A percentile compares a stretch with the other conserved stretches of the same genome.
Conservation (phyloP, 1,284 basidiomycete genomes). For the Bondarzewia mesenterica region DNA sequence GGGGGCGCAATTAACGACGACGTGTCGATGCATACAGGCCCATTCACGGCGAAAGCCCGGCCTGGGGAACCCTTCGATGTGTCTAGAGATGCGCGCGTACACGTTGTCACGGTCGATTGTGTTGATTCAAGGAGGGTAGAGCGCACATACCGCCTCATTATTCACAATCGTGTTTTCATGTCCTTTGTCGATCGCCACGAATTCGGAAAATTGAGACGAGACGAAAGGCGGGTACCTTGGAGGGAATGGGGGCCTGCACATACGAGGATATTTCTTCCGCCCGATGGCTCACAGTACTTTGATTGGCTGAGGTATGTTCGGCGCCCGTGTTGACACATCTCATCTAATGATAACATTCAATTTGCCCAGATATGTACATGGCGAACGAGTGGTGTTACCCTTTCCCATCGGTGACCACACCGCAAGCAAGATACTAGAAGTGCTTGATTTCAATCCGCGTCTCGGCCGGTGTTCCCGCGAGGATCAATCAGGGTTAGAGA, state of each 20-base stretch:
- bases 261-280: conserved; percentile 31
- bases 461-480: too few relatives aligned
- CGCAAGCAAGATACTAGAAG: conserved; percentile 15
- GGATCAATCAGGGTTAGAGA: neutral
- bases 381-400: conserved; percentile 30
- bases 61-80: conserved; percentile 28
- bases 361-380: conserved; percentile 37
- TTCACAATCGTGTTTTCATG: conserved; percentile 29
- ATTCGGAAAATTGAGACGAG: too few relatives aligned
- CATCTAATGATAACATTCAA: neutral
- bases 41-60: conserved; percentile 27
- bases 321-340: neutral
- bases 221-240: conserved; percentile 23
- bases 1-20: conserved; percentile 6
- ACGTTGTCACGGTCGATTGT: conserved; percentile 32
- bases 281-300: conserved; percentile 17
- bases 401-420: conserved; percentile 3
- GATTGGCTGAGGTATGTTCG: conserved; percentile 31
- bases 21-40: conserved; percentile 16
- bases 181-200: conserved; percentile 16
- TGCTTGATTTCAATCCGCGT: conserved; percentile 30
- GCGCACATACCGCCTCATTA: conserved; percentile 22
- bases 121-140: conserved; percentile 18
- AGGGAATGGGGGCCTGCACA: conserved; percentile 35
- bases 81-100: conserved; percentile 30